These are phyloP conservation scores for Leishmania amazonensis DNA, from an alignment of 208 protist genomes.

Conservation along the genomic window DNA sequence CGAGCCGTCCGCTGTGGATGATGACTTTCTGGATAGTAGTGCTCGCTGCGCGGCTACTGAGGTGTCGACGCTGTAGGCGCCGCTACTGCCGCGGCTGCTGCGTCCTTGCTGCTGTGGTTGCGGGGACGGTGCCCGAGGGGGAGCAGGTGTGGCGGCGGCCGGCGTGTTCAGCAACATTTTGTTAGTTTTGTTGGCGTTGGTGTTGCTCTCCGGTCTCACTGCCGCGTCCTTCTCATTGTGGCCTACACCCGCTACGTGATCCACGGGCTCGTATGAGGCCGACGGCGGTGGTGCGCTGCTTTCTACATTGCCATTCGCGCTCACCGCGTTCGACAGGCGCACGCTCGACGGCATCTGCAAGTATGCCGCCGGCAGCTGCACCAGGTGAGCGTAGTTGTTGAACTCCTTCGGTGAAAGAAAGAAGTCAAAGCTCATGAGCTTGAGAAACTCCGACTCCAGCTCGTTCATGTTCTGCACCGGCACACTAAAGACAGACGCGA, in stretches of 20 bases:
- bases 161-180: background rate
- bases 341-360: constrained; percentile 26
- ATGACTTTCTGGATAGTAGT: background rate
- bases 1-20: background rate
- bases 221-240: background rate
- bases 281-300: background rate
- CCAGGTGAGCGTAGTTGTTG: constrained; percentile 53
- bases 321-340: constrained; percentile 19
- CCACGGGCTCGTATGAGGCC: background rate
- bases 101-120: constrained; percentile 1
- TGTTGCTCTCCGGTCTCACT: background rate
- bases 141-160: background rate
- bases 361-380: constrained; percentile 38
- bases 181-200: background rate
- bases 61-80: background rate
- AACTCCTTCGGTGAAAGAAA: constrained; percentile 80
- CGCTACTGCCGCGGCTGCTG: background rate
- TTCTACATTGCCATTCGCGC: constrained; percentile 5
- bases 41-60: background rate
- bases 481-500: constrained; percentile 70
- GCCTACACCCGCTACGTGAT: background rate
- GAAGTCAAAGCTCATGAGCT: constrained; percentile 76
- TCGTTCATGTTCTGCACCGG: constrained; percentile 70
- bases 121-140: constrained; percentile 2
- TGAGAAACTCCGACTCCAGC: constrained; percentile 74